Percentiles rank a stretch among this genome's conserved stretches.
These are phyloP conservation scores for Mortierella sp. DNA, from an alignment of 371 early-diverging fungal genomes.

Conservation along the genomic window DNA sequence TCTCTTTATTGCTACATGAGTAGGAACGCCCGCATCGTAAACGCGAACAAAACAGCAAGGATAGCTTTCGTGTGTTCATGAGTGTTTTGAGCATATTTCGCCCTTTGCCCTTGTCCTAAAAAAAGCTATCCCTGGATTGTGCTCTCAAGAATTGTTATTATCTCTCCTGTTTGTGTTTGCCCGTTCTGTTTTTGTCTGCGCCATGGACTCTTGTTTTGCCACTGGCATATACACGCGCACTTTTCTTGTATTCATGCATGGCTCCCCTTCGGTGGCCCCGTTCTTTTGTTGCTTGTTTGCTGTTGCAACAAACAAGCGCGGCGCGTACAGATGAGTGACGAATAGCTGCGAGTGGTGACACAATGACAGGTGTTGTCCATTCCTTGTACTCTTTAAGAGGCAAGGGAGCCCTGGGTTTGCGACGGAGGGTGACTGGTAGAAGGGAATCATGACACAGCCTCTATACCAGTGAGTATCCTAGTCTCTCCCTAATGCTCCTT, in stretches of 20 bases:
- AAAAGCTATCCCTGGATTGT: neutral
- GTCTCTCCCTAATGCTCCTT: neutral
- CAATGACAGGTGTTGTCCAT: too few relatives aligned
- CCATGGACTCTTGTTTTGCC: neutral
- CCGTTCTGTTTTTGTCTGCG: too few relatives aligned
- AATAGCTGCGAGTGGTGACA: too few relatives aligned
- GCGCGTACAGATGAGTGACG: too few relatives aligned
- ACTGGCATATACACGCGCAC: neutral
- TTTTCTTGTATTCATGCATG: constrained; percentile 1
- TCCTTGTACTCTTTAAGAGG: too few relatives aligned
- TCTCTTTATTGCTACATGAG: neutral
- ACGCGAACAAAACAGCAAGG: neutral
- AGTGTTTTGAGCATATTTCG: neutral
- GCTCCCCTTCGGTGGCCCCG: neutral
- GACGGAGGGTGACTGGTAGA: too few relatives aligned
- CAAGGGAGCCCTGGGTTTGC: too few relatives aligned
- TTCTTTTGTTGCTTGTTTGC: neutral
- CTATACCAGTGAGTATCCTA: too few relatives aligned
- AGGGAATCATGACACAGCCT: too few relatives aligned
- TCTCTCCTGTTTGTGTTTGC: neutral
- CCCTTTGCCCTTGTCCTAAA: neutral
- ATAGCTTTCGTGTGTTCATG: neutral
- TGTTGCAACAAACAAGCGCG: neutral
- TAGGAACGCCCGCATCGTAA: neutral
- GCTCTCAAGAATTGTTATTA: too few relatives aligned